These are phyloP conservation scores for Mycoemilia scoparia DNA, from an alignment of 192 early-diverging fungal species.

Conservation along the genomic window DNA sequence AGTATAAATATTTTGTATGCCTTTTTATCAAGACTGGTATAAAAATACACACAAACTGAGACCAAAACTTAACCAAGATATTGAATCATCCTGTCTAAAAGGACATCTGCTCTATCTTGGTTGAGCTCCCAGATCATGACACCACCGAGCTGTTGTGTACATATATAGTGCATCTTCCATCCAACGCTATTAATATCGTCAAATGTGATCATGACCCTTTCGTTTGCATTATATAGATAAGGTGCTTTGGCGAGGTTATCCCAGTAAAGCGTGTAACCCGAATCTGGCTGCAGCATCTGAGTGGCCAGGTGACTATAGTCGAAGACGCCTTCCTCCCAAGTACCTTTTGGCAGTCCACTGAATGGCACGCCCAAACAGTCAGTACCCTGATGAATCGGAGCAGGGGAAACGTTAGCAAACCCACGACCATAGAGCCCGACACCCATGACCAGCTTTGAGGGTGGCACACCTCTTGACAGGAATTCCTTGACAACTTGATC, in stretches of 20 bases:
- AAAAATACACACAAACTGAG: background rate
- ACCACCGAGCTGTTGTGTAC: slow-evolving; percentile 37
- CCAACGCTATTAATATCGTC: slow-evolving; percentile 49
- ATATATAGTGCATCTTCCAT: slow-evolving; percentile 48
- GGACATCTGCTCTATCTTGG: slow-evolving; percentile 21
- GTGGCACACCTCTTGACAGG: slow-evolving; percentile 51
- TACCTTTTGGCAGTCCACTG: slow-evolving; percentile 52
- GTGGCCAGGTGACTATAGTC: slow-evolving; percentile 64
- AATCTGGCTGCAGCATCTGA: slow-evolving; percentile 24
- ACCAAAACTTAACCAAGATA: slow-evolving; percentile 25
- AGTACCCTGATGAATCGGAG: slow-evolving; percentile 19
- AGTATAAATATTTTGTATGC: no score
- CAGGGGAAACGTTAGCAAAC: slow-evolving; percentile 63
- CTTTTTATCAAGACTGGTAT: no score
- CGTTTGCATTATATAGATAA: slow-evolving; percentile 57
- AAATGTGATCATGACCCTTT: slow-evolving; percentile 60
- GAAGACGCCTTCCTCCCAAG: slow-evolving; percentile 80
- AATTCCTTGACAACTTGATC: slow-evolving; percentile 52
- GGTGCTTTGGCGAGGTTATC: slow-evolving; percentile 57
- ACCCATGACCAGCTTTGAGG: slow-evolving; percentile 75
- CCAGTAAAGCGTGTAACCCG: slow-evolving; percentile 49
- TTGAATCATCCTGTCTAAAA: slow-evolving; percentile 24
- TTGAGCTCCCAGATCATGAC: slow-evolving; percentile 70
- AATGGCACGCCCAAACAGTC: slow-evolving; percentile 41
- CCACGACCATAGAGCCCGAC: slow-evolving; percentile 85